A percentile compares a stretch with the other conserved stretches of the same genome.
phyloP scores from a whole-genome alignment of 129 eudicot species.

The Scalesia atractyloides region DNA sequence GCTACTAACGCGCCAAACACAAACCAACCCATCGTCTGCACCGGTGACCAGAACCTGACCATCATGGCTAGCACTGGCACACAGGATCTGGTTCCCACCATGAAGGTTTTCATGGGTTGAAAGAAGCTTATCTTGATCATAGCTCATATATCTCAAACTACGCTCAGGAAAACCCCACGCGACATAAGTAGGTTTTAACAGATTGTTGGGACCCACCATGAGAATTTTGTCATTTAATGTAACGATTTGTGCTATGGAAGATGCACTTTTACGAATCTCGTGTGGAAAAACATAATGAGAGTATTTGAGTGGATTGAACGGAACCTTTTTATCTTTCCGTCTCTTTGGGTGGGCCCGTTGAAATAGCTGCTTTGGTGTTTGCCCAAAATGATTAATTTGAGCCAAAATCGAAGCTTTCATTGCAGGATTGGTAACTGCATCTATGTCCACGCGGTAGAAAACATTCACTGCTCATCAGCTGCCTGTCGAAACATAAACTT shows the following conservation, averaged over 20 bases:
- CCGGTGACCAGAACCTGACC: constrained; percentile 84
- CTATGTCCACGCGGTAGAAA: constrained; percentile 92
- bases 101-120: constrained; percentile 96
- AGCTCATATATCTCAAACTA: constrained; percentile 72
- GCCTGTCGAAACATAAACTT: constrained; percentile 51
- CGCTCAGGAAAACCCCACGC: constrained; percentile 99
- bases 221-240: constrained; percentile 71
- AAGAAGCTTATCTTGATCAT: constrained; percentile 80
- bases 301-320: constrained; percentile 71
- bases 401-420: constrained; percentile 99
- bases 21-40: constrained; percentile 84
- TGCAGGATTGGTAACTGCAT: constrained; percentile 89
- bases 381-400: constrained; percentile 97
- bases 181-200: constrained; percentile 82
- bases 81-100: constrained; percentile 81
- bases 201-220: constrained; percentile 65
- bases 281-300: constrained; percentile 71
- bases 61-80: constrained; percentile 83
- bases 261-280: constrained; percentile 61
- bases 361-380: constrained; percentile 90
- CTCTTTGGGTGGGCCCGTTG: constrained; percentile 83
- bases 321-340: constrained; percentile 54
- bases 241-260: constrained; percentile 64
- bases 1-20: constrained; percentile 79
- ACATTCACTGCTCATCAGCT: constrained; percentile 98